Base-by-base conservation (phyloP, 2,329 filamentous ascomycete species). In the Dichotomopilus funicola region DNA sequence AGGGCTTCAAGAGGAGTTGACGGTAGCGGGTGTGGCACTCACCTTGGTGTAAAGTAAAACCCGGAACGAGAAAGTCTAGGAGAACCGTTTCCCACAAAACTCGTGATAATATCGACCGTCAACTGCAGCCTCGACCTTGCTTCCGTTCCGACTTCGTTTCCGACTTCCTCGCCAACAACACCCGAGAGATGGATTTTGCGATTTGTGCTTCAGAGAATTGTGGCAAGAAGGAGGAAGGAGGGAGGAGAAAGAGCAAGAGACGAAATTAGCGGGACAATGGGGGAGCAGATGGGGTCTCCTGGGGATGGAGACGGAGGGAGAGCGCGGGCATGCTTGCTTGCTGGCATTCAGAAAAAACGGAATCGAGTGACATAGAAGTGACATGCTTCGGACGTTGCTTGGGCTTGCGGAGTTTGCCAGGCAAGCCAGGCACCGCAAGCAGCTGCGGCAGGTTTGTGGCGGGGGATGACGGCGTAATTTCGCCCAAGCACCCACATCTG, bases 161-260 rank as follows among this genome's bases (percentile, higher is more conserved):
- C 63, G 50, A 62, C 61, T 62, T 57, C 61, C 58, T 58, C 65
- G 58, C 64, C 65, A 61, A 65, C 65, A 64, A 65, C 65, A 64
- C 65, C 65, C 59, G 55, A 58, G 56, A 58, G 48, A 58, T 54
- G 58, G 46, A 49, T 56, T 56, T 58, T 27, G 19, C 55, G 52
- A 50, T 51, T 53, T 56, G 53, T 51, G 58, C 53, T 63, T 62
- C 57, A 56, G 58, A 51, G 53, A 59, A 63, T 61, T 60, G 41
- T 57, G 50, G 56, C 56, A 49, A 51, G 54, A 47, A 59, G 54
- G 55, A 57, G 57, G 57, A 38, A 59, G 58, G 53, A 59, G 59
- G 60, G 49, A 33, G 43, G 42, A 59, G 58, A 27, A 51, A 59
- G 59, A 61, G 49, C 13, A 38, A 3, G 33, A 47, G 56, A 54